A percentile compares a stretch with the other conserved stretches of the same genome.
phyloP scores from a whole-genome alignment of 1,284 basidiomycete species.

The Bothia castanella region DNA sequence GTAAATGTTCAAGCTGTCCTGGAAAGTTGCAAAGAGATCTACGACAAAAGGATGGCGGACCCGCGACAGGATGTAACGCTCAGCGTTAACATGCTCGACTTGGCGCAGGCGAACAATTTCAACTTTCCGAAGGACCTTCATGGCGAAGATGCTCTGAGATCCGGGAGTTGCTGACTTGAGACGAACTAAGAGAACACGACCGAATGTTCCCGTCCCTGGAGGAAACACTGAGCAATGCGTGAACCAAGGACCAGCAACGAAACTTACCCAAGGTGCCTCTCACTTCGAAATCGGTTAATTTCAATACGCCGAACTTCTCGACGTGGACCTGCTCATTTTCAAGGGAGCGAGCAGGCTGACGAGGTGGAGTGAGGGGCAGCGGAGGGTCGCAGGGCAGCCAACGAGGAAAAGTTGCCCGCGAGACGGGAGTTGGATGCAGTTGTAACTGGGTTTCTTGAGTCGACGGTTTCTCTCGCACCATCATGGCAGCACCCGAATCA shows the following conservation, averaged over 20 bases:
- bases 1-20: conserved; percentile 93
- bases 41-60: conserved; percentile 81
- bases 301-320: conserved; percentile 50
- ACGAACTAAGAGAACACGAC: conserved; percentile 82
- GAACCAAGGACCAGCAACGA: conserved; percentile 4
- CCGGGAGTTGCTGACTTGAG: conserved; percentile 50
- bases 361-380: conserved; percentile 30
- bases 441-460: conserved; percentile 10
- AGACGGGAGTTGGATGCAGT: conserved; percentile 4
- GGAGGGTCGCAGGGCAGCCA: conserved; percentile 18
- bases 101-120: conserved; percentile 95
- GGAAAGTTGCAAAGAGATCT: conserved; percentile 92
- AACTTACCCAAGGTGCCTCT: conserved; percentile 68
- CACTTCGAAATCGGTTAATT: conserved; percentile 75
- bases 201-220: conserved; percentile 90
- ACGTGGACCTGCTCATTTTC: conserved; percentile 69
- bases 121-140: conserved; percentile 91
- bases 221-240: conserved; percentile 6
- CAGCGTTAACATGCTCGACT: conserved; percentile 97
- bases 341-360: conserved; percentile 52
- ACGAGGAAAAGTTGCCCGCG: conserved; percentile 10
- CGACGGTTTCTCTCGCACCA: conserved; percentile 27
- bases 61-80: conserved; percentile 90
- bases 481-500: conserved; percentile 25
- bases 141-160: conserved; percentile 72